These are phyloP conservation scores for Stephania japonica DNA, from an alignment of 164 flowering plant species.

Conservation along the genomic window DNA sequence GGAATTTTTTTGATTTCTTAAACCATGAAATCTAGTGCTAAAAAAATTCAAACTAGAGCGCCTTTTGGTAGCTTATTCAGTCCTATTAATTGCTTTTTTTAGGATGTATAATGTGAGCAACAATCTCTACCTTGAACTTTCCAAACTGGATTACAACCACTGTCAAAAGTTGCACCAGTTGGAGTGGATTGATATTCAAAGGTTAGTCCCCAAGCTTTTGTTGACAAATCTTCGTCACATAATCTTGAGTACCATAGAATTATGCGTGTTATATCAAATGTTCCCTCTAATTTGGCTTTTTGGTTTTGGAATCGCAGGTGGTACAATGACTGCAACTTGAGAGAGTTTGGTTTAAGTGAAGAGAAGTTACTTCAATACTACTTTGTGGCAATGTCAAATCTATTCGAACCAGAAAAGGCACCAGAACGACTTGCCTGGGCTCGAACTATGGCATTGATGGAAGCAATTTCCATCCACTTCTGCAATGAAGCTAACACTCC, in stretches of 20 bases:
- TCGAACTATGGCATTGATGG: conserved; percentile 34
- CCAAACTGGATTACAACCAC: conserved; percentile 66
- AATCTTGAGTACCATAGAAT: too few relatives aligned
- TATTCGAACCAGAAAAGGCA: conserved; percentile 55
- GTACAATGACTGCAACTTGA: conserved; percentile 37
- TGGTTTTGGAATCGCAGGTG: conserved; percentile 35
- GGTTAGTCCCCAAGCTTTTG: conserved; percentile 3
- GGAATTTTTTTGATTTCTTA: too few relatives aligned
- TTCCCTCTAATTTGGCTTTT: not conserved
- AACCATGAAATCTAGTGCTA: not conserved
- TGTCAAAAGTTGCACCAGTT: conserved; percentile 55
- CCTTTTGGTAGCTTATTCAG: too few relatives aligned
- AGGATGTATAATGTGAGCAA: conserved; percentile 75
- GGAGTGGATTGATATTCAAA: conserved; percentile 35
- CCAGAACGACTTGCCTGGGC: conserved; percentile 61
- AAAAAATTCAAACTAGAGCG: too few relatives aligned
- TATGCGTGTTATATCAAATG: not conserved
- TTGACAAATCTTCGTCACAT: too few relatives aligned
- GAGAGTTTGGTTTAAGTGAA: conserved; percentile 39
- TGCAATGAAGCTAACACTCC: not conserved
- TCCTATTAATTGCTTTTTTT: not conserved
- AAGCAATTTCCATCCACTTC: conserved; percentile 30
- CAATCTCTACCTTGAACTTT: conserved; percentile 54
- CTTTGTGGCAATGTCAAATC: conserved; percentile 51
- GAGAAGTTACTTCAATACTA: conserved; percentile 34